A percentile compares a stretch with the other conserved stretches of the same genome.
phyloP scores from a whole-genome alignment of 2,329 filamentous ascomycete genomes.

The Pseudogymnoascus sp. region DNA sequence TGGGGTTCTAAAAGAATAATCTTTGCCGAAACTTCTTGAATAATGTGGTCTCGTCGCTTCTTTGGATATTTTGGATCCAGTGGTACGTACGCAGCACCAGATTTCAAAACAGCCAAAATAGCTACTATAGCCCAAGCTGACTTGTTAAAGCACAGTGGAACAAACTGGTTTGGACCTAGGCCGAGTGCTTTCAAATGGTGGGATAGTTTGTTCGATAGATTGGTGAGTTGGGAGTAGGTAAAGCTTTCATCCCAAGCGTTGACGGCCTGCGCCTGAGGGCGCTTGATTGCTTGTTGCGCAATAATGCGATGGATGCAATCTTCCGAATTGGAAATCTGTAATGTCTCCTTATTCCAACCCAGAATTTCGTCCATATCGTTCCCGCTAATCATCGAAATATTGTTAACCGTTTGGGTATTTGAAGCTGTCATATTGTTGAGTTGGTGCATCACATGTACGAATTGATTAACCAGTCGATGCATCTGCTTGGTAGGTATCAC shows the following conservation, averaged over 20 bases:
- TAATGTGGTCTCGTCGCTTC: constrained; percentile 15
- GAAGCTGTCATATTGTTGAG: constrained; percentile 23
- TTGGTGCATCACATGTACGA: neutral
- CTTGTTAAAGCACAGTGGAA: constrained; percentile 23
- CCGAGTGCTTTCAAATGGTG: constrained; percentile 14
- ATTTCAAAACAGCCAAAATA: constrained; percentile 24
- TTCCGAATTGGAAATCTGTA: neutral
- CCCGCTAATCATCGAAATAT: constrained; percentile 30
- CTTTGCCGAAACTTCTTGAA: neutral
- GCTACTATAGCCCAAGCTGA: constrained; percentile 19
- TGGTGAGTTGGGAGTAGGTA: constrained; percentile 17
- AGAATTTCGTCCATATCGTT: constrained; percentile 33
- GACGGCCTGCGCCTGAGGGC: constrained; percentile 15
- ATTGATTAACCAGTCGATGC: neutral
- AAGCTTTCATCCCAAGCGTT: constrained; percentile 18
- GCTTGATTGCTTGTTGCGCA: constrained; percentile 6
- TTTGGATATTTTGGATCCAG: constrained; percentile 25
- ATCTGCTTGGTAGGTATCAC: neutral
- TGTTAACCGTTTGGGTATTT: constrained; percentile 29
- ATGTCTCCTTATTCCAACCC: neutral
- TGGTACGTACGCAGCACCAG: constrained; percentile 23
- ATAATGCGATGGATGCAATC: constrained; percentile 10
- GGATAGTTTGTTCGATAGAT: constrained; percentile 14
- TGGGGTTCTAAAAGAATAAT: neutral
- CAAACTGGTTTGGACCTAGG: constrained; percentile 12